Evolutionary conservation across 257 asterid genomes (phyloP).

Genomic region (Fraxinus cuspidata): DNA sequence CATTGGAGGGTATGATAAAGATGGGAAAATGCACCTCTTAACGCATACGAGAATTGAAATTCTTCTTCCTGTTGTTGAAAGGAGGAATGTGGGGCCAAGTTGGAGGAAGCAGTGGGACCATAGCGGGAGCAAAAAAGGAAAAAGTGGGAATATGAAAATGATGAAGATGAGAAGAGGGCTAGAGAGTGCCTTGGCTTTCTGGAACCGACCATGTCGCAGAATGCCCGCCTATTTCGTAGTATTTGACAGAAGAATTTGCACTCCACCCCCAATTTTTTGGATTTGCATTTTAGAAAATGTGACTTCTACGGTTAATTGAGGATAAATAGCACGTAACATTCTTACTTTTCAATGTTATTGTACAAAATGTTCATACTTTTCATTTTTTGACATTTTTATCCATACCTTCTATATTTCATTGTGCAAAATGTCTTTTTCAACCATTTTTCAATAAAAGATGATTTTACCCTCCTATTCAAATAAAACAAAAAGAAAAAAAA

Average conservation of each 20-base stretch:
- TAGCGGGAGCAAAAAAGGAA: conserved; percentile 11
- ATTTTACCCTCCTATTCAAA: too few relatives aligned
- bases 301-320: too few relatives aligned
- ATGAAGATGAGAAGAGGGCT: conserved; percentile 14
- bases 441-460: too few relatives aligned
- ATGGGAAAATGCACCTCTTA: conserved; percentile 39
- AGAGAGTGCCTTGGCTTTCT: conserved; percentile 20
- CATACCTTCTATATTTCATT: too few relatives aligned
- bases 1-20: conserved; percentile 2
- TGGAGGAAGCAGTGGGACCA: conserved; percentile 26
- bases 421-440: too few relatives aligned
- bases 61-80: conserved; percentile 33
- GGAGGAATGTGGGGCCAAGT: conserved; percentile 32
- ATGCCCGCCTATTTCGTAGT: conserved; percentile 38
- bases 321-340: too few relatives aligned
- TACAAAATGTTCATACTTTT: too few relatives aligned
- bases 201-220: conserved; percentile 48
- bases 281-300: too few relatives aligned
- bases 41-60: conserved; percentile 30
- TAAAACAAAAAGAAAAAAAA: too few relatives aligned
- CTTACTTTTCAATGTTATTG: too few relatives aligned
- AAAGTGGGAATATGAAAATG: background rate
- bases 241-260: background rate
- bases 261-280: too few relatives aligned
- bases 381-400: too few relatives aligned